These are phyloP conservation scores for Panicum hallii DNA, from an alignment of 202 grass and related monocot species.

Conservation along the genomic window DNA sequence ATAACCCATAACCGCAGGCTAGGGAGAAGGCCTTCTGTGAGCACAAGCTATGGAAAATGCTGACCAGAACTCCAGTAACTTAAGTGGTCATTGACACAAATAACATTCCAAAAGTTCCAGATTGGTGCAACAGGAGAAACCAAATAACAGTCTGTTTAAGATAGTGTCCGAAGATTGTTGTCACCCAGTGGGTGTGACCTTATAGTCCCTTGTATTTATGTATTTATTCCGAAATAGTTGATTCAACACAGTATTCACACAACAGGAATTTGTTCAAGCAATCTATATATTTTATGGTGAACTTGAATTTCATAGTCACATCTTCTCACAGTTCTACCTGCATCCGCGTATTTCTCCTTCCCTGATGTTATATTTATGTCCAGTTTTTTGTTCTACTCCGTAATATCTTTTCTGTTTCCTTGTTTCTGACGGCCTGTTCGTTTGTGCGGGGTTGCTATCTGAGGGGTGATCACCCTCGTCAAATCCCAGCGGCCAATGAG, in stretches of 20 bases:
- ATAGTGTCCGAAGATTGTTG: slow-evolving; percentile 37
- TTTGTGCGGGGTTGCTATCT: background rate
- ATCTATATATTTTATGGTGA: background rate
- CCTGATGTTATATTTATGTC: background rate
- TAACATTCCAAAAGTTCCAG: slow-evolving; percentile 37
- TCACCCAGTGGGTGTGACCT: slow-evolving; percentile 26
- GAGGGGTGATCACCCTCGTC: background rate
- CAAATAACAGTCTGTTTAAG: slow-evolving; percentile 39
- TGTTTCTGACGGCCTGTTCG: background rate
- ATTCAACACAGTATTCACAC: slow-evolving; percentile 17
- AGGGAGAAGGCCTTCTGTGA: slow-evolving; percentile 63
- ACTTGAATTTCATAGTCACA: background rate
- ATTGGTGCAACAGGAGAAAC: slow-evolving; percentile 38
- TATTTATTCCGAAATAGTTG: background rate
- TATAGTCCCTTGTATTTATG: slow-evolving; percentile 12
- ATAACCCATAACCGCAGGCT: slow-evolving; percentile 71
- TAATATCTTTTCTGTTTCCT: background rate
- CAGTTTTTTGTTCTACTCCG: background rate
- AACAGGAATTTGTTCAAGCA: slow-evolving; percentile 28
- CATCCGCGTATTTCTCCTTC: background rate
- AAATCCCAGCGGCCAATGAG: slow-evolving; percentile 63
- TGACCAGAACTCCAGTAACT: slow-evolving; percentile 47
- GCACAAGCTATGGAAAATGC: slow-evolving; percentile 77
- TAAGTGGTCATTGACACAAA: slow-evolving; percentile 28
- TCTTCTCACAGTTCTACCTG: background rate